phyloP scores from a whole-genome alignment of 306 rosid species.

The Medicago truncatula region MtrunA17r5.0-ANR NC_053049.1:31906501-31907000 shows the following conservation, averaged over 20 bases:
- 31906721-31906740: slow-evolving; percentile 35
- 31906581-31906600: slow-evolving; percentile 49
- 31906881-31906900: slow-evolving; percentile 24
- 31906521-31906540: slow-evolving; percentile 40
- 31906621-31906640: slow-evolving; percentile 59
- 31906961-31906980: neutral
- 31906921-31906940: neutral
- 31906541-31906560: slow-evolving; percentile 13
- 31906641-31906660: slow-evolving; percentile 55
- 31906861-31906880: slow-evolving; percentile 20
- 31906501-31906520: slow-evolving; percentile 47
- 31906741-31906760: slow-evolving; percentile 50
- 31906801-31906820: slow-evolving; percentile 32
- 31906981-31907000: too few relatives aligned
- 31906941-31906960: neutral
- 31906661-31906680: slow-evolving; percentile 45
- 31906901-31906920: slow-evolving; percentile 15
- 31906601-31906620: slow-evolving; percentile 37
- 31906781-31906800: slow-evolving; percentile 47
- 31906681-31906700: slow-evolving; percentile 17
- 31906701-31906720: slow-evolving; percentile 47
- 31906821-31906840: slow-evolving; percentile 53
- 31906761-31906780: slow-evolving; percentile 48
- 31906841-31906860: slow-evolving; percentile 50
- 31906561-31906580: slow-evolving; percentile 39